These are phyloP conservation scores for Arbutus unedo DNA, from an alignment of 148 eudicot genomes.

Conservation along the genomic window DNA sequence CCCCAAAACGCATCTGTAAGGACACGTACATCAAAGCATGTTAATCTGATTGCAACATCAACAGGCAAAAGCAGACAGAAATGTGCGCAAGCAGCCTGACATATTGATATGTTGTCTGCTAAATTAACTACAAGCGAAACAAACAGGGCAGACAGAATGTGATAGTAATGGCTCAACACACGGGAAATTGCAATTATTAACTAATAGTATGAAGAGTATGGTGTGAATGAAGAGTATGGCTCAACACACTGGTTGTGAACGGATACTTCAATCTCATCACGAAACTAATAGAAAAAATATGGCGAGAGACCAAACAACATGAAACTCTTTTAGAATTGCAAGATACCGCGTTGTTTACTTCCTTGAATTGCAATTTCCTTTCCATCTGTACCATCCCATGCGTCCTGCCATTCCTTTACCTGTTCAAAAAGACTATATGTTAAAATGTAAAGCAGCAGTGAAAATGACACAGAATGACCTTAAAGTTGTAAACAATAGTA, in stretches of 20 bases:
- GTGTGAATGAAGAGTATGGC: background rate
- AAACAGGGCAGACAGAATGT: background rate
- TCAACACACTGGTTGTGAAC: background rate
- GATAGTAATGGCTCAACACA: background rate
- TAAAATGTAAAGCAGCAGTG: background rate
- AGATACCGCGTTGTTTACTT: conserved; percentile 19
- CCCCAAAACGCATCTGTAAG: conserved; percentile 51
- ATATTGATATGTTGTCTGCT: background rate
- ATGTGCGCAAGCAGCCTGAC: background rate
- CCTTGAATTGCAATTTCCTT: conserved; percentile 21
- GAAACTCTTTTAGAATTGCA: background rate
- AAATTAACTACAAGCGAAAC: background rate
- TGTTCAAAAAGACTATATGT: conserved; percentile 13
- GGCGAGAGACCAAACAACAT: background rate
- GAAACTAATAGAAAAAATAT: background rate
- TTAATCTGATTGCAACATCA: background rate
- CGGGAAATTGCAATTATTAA: background rate
- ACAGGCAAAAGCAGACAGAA: background rate
- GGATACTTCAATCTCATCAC: background rate
- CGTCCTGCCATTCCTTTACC: conserved; percentile 35
- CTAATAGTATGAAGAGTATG: background rate
- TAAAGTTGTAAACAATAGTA: background rate
- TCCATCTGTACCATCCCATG: conserved; percentile 22
- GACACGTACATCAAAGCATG: conserved; percentile 1
- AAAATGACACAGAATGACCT: background rate